A percentile compares a stretch with the other conserved stretches of the same genome.
phyloP scores from a whole-genome alignment of 2,329 filamentous ascomycete genomes.

The Aureobasidium sp. region DNA sequence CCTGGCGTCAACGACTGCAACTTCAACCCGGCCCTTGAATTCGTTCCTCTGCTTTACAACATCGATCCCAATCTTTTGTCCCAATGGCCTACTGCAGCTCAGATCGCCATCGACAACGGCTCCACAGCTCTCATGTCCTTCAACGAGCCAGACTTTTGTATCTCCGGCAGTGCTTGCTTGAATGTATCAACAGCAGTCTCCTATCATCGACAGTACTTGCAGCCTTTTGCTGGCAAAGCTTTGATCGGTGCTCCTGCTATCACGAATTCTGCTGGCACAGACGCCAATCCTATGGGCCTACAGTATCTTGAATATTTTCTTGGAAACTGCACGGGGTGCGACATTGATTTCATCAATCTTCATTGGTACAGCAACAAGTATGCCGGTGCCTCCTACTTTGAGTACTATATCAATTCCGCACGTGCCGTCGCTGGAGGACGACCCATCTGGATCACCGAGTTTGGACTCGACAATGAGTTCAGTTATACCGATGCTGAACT shows the following conservation, averaged over 20 bases:
- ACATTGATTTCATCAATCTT: constrained; percentile 64
- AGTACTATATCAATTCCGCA: constrained; percentile 50
- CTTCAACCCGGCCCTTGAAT: constrained; percentile 29
- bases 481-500: constrained; percentile 41
- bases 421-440: constrained; percentile 22
- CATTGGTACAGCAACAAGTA: constrained; percentile 62
- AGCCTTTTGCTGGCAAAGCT: constrained; percentile 56
- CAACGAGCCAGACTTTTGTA: constrained; percentile 70
- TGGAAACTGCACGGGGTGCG: constrained; percentile 57
- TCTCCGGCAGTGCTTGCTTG: constrained; percentile 61
- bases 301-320: constrained; percentile 62
- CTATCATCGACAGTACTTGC: constrained; percentile 59
- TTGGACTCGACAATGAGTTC: constrained; percentile 51
- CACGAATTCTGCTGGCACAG: no score
- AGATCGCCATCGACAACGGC: constrained; percentile 27
- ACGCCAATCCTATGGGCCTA: constrained; percentile 51
- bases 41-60: constrained; percentile 31
- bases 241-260: constrained; percentile 63
- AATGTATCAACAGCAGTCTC: constrained; percentile 53
- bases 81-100: constrained; percentile 28
- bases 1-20: constrained; percentile 31
- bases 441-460: constrained; percentile 61
- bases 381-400: constrained; percentile 34
- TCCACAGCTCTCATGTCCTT: constrained; percentile 66
- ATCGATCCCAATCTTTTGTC: constrained; percentile 25